phyloP scores from a whole-genome alignment of 1,284 basidiomycete genomes.

The Heterobasidion annosum region DNA sequence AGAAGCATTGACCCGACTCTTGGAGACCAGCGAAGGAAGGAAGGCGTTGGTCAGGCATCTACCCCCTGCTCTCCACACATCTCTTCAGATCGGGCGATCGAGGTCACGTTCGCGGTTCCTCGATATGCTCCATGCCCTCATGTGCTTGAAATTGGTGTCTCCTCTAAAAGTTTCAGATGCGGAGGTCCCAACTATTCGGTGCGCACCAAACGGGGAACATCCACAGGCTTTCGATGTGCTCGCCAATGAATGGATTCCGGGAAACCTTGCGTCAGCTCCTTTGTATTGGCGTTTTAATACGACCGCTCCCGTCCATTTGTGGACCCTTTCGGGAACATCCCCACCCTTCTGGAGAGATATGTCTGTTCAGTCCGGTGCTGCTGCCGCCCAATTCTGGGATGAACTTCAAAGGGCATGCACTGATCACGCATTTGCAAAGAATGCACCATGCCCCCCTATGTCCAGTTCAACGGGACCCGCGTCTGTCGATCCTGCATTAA shows the following conservation, averaged over 20 bases:
- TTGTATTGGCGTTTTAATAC: constrained; percentile 54
- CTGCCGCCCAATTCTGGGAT: constrained; percentile 46
- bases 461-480: constrained; percentile 12
- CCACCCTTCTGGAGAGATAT: constrained; percentile 48
- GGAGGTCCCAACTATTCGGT: constrained; percentile 32
- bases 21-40: constrained; percentile 36
- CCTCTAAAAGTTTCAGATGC: constrained; percentile 41
- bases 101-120: constrained; percentile 49
- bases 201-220: constrained; percentile 27
- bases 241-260: constrained; percentile 32
- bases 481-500: constrained; percentile 18
- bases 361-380: constrained; percentile 24
- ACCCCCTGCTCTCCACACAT: constrained; percentile 33
- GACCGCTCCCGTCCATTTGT: constrained; percentile 44
- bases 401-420: constrained; percentile 39
- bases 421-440: constrained; percentile 19
- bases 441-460: neutral
- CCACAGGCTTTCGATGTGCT: constrained; percentile 38
- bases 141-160: constrained; percentile 39
- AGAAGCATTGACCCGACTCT: constrained; percentile 40
- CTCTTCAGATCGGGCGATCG: constrained; percentile 47
- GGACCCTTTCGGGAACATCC: constrained; percentile 39
- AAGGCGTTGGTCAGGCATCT: constrained; percentile 41
- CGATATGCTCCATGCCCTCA: constrained; percentile 49
- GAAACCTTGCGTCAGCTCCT: constrained; percentile 35